Conservation (phyloP, 2,329 filamentous ascomycete genomes). For the Triangularia setosa region DNA sequence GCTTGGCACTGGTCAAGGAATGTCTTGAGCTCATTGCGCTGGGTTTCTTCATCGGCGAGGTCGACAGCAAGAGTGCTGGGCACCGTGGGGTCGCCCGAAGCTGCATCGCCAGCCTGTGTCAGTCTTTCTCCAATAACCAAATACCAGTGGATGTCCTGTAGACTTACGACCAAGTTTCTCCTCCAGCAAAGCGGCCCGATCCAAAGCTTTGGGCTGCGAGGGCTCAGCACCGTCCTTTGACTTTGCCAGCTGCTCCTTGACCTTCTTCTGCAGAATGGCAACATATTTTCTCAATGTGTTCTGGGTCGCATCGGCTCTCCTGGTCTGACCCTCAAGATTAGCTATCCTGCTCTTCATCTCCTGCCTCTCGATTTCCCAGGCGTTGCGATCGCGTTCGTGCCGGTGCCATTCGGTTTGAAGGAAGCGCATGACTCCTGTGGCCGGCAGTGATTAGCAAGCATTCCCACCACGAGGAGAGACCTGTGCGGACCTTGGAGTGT, state of each 20-base stretch:
- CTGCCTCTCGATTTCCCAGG: constrained; percentile 97
- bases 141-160: neutral
- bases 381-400: constrained; percentile 94
- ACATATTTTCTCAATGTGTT: constrained; percentile 90
- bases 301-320: constrained; percentile 82
- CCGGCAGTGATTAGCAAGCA: neutral
- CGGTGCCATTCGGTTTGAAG: constrained; percentile 98
- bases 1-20: constrained; percentile 63
- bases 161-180: constrained; percentile 54
- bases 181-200: constrained; percentile 50
- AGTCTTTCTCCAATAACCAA: neutral
- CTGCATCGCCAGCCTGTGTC: constrained; percentile 30
- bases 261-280: constrained; percentile 78
- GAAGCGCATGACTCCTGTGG: constrained; percentile 92
- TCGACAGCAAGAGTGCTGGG: constrained; percentile 43
- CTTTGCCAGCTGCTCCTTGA: constrained; percentile 77
- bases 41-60: constrained; percentile 44
- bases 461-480: too few relatives aligned
- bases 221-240: constrained; percentile 49
- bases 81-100: constrained; percentile 42
- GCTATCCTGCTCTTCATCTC: constrained; percentile 99
- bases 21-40: constrained; percentile 52
- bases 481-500: constrained; percentile 49
- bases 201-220: constrained; percentile 35
- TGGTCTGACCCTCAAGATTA: constrained; percentile 82